phyloP scores from a whole-genome alignment of 176 grass and related monocot species.

The Tuctoria greenei region DNA sequence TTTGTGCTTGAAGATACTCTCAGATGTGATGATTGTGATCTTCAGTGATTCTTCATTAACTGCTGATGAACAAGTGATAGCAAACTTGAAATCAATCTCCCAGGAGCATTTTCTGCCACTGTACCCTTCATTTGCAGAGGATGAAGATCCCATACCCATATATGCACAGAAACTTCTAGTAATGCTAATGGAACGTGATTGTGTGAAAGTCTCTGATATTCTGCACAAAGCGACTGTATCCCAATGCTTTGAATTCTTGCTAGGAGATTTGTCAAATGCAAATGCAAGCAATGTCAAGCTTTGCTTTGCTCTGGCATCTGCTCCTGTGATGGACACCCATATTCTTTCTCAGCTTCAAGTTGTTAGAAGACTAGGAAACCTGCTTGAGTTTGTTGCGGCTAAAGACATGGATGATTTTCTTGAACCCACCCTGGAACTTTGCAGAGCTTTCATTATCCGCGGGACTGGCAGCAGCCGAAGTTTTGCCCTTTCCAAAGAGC shows the following conservation, averaged over 20 bases:
- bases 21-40: constrained; percentile 67
- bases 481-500: constrained; percentile 72
- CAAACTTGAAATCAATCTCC: constrained; percentile 65
- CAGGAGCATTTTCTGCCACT: constrained; percentile 84
- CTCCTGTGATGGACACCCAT: constrained; percentile 80
- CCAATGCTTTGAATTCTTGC: constrained; percentile 90
- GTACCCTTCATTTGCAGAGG: constrained; percentile 80
- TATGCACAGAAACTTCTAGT: constrained; percentile 98
- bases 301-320: constrained; percentile 83
- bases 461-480: constrained; percentile 76
- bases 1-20: constrained; percentile 79
- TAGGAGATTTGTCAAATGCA: constrained; percentile 89
- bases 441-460: constrained; percentile 77
- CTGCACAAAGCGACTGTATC: constrained; percentile 76
- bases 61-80: constrained; percentile 50
- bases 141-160: constrained; percentile 98
- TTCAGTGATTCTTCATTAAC: constrained; percentile 67
- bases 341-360: constrained; percentile 88
- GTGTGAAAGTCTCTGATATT: constrained; percentile 92
- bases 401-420: constrained; percentile 99
- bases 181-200: constrained; percentile 87
- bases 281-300: constrained; percentile 95
- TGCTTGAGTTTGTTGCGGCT: constrained; percentile 85
- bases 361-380: constrained; percentile 88
- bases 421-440: constrained; percentile 84